Evolutionary conservation across 75 land plant species (phyloP).

Genomic region (Chamaecyparis obtusa): DNA sequence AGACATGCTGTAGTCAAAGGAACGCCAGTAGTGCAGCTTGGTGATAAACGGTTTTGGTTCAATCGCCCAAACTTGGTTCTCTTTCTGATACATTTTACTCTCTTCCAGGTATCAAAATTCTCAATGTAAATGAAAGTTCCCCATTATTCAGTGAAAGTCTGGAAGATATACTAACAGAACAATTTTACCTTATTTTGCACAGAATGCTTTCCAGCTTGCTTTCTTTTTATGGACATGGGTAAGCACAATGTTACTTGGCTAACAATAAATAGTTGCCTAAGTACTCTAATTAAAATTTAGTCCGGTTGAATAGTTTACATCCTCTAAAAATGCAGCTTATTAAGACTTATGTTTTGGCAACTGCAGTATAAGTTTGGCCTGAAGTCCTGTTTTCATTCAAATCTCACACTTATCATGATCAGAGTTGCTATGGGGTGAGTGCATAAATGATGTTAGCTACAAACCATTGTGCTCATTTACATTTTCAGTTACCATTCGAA

Average conservation of each 20-base stretch:
- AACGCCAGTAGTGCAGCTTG: constrained; percentile 27
- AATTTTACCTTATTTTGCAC: neutral
- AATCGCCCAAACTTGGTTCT: constrained; percentile 38
- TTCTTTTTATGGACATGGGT: constrained; percentile 42
- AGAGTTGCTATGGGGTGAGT: constrained; percentile 35
- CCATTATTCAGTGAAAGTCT: too few relatives aligned
- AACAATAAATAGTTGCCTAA: neutral
- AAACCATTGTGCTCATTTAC: neutral
- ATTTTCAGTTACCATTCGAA: neutral
- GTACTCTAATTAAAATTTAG: neutral
- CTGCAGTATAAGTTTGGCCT: constrained; percentile 38
- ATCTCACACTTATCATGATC: constrained; percentile 12
- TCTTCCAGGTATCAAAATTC: constrained; percentile 53
- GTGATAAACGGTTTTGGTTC: constrained; percentile 59
- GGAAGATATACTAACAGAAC: neutral
- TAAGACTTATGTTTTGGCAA: neutral
- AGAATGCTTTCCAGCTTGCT: constrained; percentile 45
- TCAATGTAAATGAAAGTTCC: neutral
- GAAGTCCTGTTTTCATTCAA: constrained; percentile 40
- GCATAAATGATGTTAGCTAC: neutral
- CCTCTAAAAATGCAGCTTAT: neutral
- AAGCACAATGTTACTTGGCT: constrained; percentile 6
- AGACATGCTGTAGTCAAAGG: constrained; percentile 45
- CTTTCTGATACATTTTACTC: constrained; percentile 43
- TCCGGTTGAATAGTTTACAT: neutral